Evolutionary conservation across 805 yeast species (phyloP).

Genomic region (Candida quercuum): DNA sequence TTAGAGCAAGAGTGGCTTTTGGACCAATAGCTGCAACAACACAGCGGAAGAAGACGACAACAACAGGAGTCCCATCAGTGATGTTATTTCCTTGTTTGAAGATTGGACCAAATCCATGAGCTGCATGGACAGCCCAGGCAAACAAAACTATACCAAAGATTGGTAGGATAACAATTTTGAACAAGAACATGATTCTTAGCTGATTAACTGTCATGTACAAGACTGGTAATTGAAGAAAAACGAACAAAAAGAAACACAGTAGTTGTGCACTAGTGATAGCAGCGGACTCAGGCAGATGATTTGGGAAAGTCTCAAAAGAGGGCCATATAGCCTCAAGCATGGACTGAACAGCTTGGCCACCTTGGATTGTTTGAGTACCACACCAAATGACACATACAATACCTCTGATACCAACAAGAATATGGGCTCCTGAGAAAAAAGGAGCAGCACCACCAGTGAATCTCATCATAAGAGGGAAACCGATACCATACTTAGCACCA

Average conservation of each 20-base stretch:
- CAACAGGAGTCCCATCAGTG: slow-evolving; percentile 17
- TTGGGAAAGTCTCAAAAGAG: slow-evolving; percentile 36
- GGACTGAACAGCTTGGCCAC: slow-evolving; percentile 66
- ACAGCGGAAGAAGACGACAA: slow-evolving; percentile 22
- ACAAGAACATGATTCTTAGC: slow-evolving; percentile 29
- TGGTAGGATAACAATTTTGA: slow-evolving; percentile 27
- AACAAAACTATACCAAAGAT: slow-evolving; percentile 28
- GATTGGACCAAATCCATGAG: slow-evolving; percentile 25
- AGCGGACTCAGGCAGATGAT: slow-evolving; percentile 24
- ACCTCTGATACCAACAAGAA: slow-evolving; percentile 27
- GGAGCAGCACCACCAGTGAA: slow-evolving; percentile 31
- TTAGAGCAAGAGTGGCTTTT: slow-evolving; percentile 32
- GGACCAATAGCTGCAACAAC: slow-evolving; percentile 29
- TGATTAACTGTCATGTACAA: slow-evolving; percentile 28
- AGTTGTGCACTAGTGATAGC: slow-evolving; percentile 26
- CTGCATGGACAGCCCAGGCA: slow-evolving; percentile 27
- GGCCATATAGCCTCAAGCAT: slow-evolving; percentile 59
- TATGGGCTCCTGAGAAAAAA: slow-evolving; percentile 27
- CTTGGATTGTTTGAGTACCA: slow-evolving; percentile 67
- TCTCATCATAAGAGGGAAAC: slow-evolving; percentile 30
- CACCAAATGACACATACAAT: slow-evolving; percentile 49
- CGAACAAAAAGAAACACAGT: slow-evolving; percentile 29
- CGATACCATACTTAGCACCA: slow-evolving; percentile 31
- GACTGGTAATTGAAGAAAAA: slow-evolving; percentile 28
- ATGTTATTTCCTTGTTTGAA: slow-evolving; percentile 19